Percentiles rank a stretch among this genome's conserved stretches.
phyloP scores from a whole-genome alignment of 2,329 filamentous ascomycete species.

The Fusarium heterosporum region DNA sequence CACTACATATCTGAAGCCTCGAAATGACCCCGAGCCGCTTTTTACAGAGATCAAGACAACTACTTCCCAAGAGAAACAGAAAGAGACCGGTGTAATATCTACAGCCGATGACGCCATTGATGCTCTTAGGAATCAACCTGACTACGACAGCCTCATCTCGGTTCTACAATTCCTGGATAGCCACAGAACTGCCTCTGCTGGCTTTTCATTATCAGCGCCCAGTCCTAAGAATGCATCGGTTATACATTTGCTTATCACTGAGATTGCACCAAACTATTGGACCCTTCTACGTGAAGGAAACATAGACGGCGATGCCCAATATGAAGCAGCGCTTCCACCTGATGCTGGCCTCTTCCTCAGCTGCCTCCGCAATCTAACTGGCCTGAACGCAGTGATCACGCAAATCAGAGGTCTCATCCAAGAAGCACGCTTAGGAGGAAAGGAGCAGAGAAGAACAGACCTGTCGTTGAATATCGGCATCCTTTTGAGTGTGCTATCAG shows the following conservation, averaged over 20 bases:
- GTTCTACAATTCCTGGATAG: slow-evolving; percentile 65
- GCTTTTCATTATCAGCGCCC: slow-evolving; percentile 56
- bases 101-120: slow-evolving; percentile 66
- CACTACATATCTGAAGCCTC: slow-evolving; percentile 60
- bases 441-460: slow-evolving; percentile 56
- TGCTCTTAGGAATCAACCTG: slow-evolving; percentile 70
- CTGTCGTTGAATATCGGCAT: slow-evolving; percentile 58
- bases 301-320: slow-evolving; percentile 20
- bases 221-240: slow-evolving; percentile 79
- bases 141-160: slow-evolving; percentile 65
- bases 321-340: slow-evolving; percentile 36
- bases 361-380: slow-evolving; percentile 79
- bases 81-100: slow-evolving; percentile 40
- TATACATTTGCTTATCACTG: slow-evolving; percentile 77
- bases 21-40: slow-evolving; percentile 52
- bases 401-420: slow-evolving; percentile 73
- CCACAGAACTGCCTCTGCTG: slow-evolving; percentile 22
- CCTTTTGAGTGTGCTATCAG: slow-evolving; percentile 58
- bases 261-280: slow-evolving; percentile 89
- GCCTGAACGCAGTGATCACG: slow-evolving; percentile 81
- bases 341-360: slow-evolving; percentile 66
- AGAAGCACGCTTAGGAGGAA: slow-evolving; percentile 57
- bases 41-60: slow-evolving; percentile 53
- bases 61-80: slow-evolving; percentile 9
- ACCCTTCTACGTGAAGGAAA: slow-evolving; percentile 64